Evolutionary conservation across 805 yeast genomes (phyloP).

Genomic region (Lachancea fermentati): DNA sequence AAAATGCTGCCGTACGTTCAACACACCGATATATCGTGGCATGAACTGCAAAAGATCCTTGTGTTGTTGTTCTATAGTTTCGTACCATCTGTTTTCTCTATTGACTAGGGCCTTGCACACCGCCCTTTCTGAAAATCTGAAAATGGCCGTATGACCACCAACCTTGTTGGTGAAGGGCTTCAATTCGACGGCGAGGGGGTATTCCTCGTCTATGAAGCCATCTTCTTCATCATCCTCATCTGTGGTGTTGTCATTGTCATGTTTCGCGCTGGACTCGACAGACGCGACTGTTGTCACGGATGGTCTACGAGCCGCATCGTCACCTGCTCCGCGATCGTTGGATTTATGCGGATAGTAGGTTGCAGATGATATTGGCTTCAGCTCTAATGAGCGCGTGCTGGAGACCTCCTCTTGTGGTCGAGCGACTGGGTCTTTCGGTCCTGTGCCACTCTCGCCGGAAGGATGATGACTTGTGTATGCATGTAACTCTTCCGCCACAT

Average conservation of each 20-base stretch:
- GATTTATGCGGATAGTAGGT: constrained; percentile 67
- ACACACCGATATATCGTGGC: constrained; percentile 93
- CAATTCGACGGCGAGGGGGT: constrained; percentile 78
- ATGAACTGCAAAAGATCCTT: constrained; percentile 73
- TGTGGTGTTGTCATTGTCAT: constrained; percentile 6
- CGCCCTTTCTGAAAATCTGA: constrained; percentile 83
- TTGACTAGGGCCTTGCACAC: constrained; percentile 91
- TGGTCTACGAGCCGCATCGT: constrained; percentile 2
- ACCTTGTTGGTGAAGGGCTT: constrained; percentile 90
- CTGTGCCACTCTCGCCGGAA: background rate
- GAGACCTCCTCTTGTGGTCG: background rate
- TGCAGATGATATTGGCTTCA: constrained; percentile 65
- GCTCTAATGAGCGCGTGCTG: constrained; percentile 9
- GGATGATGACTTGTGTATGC: background rate
- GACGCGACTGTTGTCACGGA: background rate
- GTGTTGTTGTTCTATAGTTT: constrained; percentile 73
- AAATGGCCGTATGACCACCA: constrained; percentile 97
- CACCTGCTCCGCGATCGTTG: constrained; percentile 6
- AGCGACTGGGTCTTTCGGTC: background rate
- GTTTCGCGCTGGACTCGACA: background rate
- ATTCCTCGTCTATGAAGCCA: constrained; percentile 35
- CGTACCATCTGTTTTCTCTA: constrained; percentile 89
- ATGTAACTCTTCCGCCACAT: background rate
- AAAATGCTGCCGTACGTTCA: constrained; percentile 77
- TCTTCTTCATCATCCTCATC: constrained; percentile 17